Base-by-base conservation (phyloP, 495 filamentous ascomycete genomes). In the Aspergillus ellipticus region DNA sequence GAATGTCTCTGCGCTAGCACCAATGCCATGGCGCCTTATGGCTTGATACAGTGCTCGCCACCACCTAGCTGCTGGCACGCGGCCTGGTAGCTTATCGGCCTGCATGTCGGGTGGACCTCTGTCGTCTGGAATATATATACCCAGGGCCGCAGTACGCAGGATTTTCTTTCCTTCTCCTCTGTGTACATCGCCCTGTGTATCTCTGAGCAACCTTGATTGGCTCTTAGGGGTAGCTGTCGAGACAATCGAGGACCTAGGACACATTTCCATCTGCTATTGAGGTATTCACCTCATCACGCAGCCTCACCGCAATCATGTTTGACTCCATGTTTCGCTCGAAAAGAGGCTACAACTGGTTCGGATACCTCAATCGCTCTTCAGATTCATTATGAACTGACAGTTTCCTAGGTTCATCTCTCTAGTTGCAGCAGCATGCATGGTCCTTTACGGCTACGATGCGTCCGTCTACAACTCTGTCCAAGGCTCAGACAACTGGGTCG, bases 381-480 rank as follows among this genome's bases (percentile, higher is more conserved):
- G 33, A 29, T 16, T 17, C 2, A 17, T 24, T 15, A 9, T 48
- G 26, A 19, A 48, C 11, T 13, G 21, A 21, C 21, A 5, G 24
- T 0, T 39, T 31, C 26, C 16, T 51, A 84, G 82, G 83, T 85
- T 83, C 68, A 77, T 82, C 49, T 83, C 83, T 43, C 67, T 81
- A 24, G 79, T 85, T 48, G 82, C 82, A 29, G 82, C 83, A 61
- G 74, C 81, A 66, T 85, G 82, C 63, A 87, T 87, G 84, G 82
- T 85, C 15, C 70, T 87, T 15, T 87, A 85, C 61, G 83, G 84
- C 10, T 87, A 85, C 56, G 83, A 87, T 75, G 82, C 82, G 22
- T 84, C 82, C 1, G 82, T 86, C 9, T 87, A 77, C 73, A 86
- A 86, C 64, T 82, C 82, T 20, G 79, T 85, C 17, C 82, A 84